Evolutionary conservation across 441 rosid species (phyloP).

Genomic region (Syzygium syzygioides): DNA sequence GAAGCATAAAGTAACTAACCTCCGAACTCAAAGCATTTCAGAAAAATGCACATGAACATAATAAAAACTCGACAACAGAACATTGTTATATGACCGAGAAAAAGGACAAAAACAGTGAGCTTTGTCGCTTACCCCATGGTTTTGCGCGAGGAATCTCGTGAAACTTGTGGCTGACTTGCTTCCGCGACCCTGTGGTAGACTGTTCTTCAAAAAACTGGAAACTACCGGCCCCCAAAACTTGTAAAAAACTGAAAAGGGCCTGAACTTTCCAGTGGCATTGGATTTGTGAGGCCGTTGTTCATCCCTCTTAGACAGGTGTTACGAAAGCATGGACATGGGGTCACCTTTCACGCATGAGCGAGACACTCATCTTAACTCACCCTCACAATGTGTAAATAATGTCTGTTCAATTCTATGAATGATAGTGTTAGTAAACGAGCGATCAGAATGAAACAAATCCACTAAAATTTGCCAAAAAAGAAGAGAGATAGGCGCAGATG

Average conservation of each 20-base stretch:
- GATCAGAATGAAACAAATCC: not conserved
- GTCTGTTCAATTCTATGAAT: not conserved
- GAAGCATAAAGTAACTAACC: not conserved
- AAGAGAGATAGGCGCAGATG: not conserved
- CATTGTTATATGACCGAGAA: not conserved
- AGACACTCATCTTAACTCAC: not conserved
- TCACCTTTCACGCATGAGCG: not conserved
- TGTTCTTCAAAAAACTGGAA: not conserved
- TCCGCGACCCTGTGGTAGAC: not conserved
- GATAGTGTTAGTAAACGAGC: not conserved
- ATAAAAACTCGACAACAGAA: not conserved
- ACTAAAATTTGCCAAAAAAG: not conserved
- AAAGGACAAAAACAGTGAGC: not conserved
- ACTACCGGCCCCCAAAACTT: not conserved
- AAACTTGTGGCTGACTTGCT: not conserved
- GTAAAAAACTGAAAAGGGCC: not conserved
- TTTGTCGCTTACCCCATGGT: not conserved
- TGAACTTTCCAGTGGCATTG: not conserved
- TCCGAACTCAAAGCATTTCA: not conserved
- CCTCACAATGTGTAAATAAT: not conserved
- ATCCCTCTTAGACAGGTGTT: not conserved
- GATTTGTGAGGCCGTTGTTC: not conserved
- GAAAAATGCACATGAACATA: too few relatives aligned
- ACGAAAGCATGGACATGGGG: not conserved
- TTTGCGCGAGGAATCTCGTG: not conserved